phyloP scores from a whole-genome alignment of 1,284 basidiomycete genomes.

The Boletus semigastroideus region DNA sequence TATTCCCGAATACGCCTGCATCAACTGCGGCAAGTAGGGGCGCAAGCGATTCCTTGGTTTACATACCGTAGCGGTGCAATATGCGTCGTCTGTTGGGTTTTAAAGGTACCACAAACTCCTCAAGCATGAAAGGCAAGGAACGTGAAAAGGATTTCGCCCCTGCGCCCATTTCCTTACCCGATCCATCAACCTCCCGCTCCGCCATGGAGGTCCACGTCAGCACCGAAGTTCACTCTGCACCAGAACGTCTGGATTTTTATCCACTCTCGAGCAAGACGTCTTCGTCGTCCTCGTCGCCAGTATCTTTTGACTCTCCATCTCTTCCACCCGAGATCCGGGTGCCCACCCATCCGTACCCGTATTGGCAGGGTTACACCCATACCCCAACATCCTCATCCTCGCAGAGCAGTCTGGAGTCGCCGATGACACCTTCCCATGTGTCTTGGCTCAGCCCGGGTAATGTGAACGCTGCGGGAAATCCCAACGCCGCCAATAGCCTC shows the following conservation, averaged over 20 bases:
- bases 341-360: constrained; percentile 33
- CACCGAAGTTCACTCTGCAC: constrained; percentile 30
- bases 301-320: constrained; percentile 17
- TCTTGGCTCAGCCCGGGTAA: constrained; percentile 35
- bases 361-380: constrained; percentile 33
- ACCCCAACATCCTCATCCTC: constrained; percentile 30
- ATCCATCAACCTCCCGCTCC: constrained; percentile 4
- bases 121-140: constrained; percentile 26
- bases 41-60: constrained; percentile 12
- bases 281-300: constrained; percentile 18
- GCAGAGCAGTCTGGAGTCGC: constrained; percentile 35
- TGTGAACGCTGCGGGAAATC: constrained; percentile 10
- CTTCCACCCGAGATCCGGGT: constrained; percentile 35
- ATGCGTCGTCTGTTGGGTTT: constrained; percentile 34
- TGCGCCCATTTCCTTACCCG: constrained; percentile 6
- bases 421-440: constrained; percentile 37
- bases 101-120: constrained; percentile 21
- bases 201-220: constrained; percentile 30
- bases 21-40: constrained; percentile 21
- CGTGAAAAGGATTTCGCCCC: constrained; percentile 13
- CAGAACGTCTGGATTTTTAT: constrained; percentile 14
- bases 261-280: constrained; percentile 25
- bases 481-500: constrained; percentile 9
- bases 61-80: constrained; percentile 15
- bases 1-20: constrained; percentile 11